Percentiles rank a stretch among this genome's conserved stretches.
These are phyloP conservation scores for Penicillium corylophilum DNA, from an alignment of 2,329 filamentous ascomycete species.

Conservation along the genomic window DNA sequence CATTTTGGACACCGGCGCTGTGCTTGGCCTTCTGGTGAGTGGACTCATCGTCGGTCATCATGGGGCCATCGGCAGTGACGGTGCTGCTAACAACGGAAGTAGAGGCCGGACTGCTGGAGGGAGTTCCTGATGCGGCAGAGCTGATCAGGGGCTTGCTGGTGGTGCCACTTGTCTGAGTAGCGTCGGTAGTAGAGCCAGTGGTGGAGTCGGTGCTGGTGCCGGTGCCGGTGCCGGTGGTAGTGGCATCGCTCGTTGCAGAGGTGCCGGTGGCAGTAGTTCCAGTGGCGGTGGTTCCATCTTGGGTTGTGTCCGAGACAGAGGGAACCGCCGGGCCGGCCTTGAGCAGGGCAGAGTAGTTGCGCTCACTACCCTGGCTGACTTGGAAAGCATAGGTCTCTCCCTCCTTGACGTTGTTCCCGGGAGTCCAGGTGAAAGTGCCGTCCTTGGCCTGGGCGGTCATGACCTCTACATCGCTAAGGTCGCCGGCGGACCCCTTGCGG, in stretches of 20 bases:
- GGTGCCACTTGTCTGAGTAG: constrained; percentile 29
- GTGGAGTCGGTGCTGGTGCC: constrained; percentile 16
- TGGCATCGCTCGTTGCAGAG: constrained; percentile 9
- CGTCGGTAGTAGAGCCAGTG: constrained; percentile 11
- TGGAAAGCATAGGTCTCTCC: constrained; percentile 58
- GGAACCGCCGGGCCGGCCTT: constrained; percentile 40
- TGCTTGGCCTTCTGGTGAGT: constrained; percentile 14
- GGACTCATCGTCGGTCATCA: constrained; percentile 9
- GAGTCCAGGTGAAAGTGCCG: constrained; percentile 54
- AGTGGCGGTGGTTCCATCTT: constrained; percentile 8
- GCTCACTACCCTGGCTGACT: constrained; percentile 52
- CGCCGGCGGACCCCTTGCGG: constrained; percentile 50
- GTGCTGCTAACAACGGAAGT: constrained; percentile 16
- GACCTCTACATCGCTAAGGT: constrained; percentile 52
- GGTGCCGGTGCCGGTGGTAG: constrained; percentile 11
- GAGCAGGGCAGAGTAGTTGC: constrained; percentile 59
- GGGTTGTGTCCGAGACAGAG: constrained; percentile 1
- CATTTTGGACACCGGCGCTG: constrained; percentile 15
- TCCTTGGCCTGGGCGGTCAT: constrained; percentile 49
- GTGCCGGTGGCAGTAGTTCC: constrained; percentile 1
- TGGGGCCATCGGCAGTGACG: constrained; percentile 1
- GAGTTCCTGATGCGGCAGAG: constrained; percentile 5
- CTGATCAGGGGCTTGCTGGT: neutral
- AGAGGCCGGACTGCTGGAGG: constrained; percentile 21
- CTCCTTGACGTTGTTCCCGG: constrained; percentile 42